Base-by-base conservation (phyloP, 163 green algal species). In the Coccomyxa subellipsoidea region DNA sequence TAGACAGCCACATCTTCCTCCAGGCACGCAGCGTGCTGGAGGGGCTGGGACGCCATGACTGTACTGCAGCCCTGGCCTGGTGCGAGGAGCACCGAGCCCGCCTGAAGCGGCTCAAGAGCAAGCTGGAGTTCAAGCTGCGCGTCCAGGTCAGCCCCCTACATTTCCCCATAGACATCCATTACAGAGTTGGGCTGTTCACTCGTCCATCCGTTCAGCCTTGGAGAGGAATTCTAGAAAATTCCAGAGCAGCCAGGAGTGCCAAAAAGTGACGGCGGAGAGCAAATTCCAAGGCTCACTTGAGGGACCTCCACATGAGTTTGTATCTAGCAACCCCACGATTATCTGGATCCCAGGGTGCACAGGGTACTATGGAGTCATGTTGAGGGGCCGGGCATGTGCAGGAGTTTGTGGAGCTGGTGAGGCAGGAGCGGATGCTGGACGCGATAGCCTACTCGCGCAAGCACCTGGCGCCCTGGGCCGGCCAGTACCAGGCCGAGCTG, bases 371-470 rank as follows among this genome's bases (percentile, higher is more conserved):
- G 47, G 4, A 6, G 23, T 21, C 23, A 1, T 7, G 47, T 8
- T 12, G 4, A 27, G 66, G 12, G 47, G 12, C 12, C 47, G 12
- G 47, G 47, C 47, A 34, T 73, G 8, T 3, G 75, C 90, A 97
- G 90, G 94, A 98, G 87, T 98, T 98, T 80, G 85, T 99, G 0
- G 95, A 99, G 86, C 89, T 97, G n/a, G 93, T 98, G 69, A 90
- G 93, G 7, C 32, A 75, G 29, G 90, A 88, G 8, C 40, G 90
- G 69, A 83, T 89, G 73, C 36, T 90, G 32, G 88, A 90, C 15
- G 96, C 96, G 4, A 91, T 99, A 27, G 71, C 77, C 0, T 96
- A 99, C 84, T 93, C 96, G 3, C 91, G 92, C 23, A 38, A 84
- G 31, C 86, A 98, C 84, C 84, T 99, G 32, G 87, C 95, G 31